Percentiles rank a stretch among this genome's conserved stretches.
phyloP scores from a whole-genome alignment of 1,139 yeast species.

The Pichia cactophila region DNA sequence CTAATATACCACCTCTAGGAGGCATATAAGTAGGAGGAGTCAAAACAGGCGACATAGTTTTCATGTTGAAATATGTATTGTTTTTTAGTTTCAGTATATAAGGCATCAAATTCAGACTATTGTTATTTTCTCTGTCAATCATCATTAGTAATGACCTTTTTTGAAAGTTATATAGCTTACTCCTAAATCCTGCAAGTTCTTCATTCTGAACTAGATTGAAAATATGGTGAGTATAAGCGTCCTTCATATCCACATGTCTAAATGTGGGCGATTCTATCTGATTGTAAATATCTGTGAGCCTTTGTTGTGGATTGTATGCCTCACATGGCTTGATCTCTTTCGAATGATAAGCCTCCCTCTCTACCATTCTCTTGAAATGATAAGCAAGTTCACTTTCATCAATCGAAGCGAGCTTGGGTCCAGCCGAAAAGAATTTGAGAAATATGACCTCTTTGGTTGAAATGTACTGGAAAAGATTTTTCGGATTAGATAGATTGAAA shows the following conservation, averaged over 20 bases:
- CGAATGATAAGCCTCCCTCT: conserved; percentile 13
- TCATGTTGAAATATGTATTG: conserved; percentile 33
- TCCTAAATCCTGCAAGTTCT: conserved; percentile 41
- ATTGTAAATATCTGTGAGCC: conserved; percentile 33
- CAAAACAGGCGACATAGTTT: conserved; percentile 25
- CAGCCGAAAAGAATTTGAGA: not conserved
- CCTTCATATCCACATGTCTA: conserved; percentile 15
- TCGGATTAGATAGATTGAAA: conserved; percentile 20
- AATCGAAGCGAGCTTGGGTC: not conserved
- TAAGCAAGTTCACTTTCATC: conserved; percentile 15
- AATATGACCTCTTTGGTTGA: not conserved
- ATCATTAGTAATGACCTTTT: conserved; percentile 49
- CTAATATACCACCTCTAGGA: conserved; percentile 62
- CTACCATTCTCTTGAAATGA: conserved; percentile 33
- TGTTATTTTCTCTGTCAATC: conserved; percentile 43
- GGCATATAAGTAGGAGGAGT: conserved; percentile 37
- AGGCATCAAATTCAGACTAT: conserved; percentile 36
- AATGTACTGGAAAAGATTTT: conserved; percentile 3
- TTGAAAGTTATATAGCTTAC: conserved; percentile 51
- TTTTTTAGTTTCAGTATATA: conserved; percentile 30
- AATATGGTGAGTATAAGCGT: conserved; percentile 13
- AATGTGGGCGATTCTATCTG: conserved; percentile 35
- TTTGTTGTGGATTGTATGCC: conserved; percentile 10
- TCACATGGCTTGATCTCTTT: not conserved
- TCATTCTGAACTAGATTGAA: conserved; percentile 23